Evolutionary conservation across 345 rosid genomes (phyloP).

Genomic region (Diplotaxis tenuifolia): DNA sequence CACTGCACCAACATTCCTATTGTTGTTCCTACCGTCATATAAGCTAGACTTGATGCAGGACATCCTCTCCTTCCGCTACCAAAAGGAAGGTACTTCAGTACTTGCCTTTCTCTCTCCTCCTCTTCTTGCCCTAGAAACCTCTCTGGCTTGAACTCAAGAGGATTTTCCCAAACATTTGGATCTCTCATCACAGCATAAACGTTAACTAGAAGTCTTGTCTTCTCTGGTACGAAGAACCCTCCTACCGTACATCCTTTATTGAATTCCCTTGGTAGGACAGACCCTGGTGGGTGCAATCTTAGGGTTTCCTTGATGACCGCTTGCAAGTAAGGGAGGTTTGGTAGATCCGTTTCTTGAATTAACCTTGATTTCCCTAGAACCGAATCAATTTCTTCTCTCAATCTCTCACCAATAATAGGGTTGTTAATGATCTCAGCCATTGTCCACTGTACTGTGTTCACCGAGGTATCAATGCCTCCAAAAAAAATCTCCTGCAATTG

Average conservation of each 20-base stretch:
- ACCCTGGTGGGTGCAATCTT: not conserved
- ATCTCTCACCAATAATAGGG: not conserved
- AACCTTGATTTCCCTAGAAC: slow-evolving; percentile 1
- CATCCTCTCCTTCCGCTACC: slow-evolving; percentile 6
- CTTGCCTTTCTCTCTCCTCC: not conserved
- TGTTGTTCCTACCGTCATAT: not conserved
- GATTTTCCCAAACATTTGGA: not conserved
- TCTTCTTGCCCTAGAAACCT: not conserved
- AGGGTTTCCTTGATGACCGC: slow-evolving; percentile 1
- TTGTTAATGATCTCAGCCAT: slow-evolving; percentile 5
- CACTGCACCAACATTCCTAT: slow-evolving; percentile 7
- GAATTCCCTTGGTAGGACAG: not conserved
- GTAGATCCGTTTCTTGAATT: not conserved
- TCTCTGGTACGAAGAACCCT: not conserved
- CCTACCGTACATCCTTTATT: not conserved
- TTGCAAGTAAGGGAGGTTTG: slow-evolving; percentile 7
- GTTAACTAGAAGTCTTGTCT: not conserved
- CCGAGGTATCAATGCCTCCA: not conserved
- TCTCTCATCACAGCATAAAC: not conserved
- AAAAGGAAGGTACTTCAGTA: slow-evolving; percentile 1
- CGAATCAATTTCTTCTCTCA: not conserved
- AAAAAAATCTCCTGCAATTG: not conserved
- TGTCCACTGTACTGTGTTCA: not conserved
- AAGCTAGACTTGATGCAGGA: not conserved
- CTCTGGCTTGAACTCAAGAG: slow-evolving; percentile 11